Percentiles rank a stretch among this genome's conserved stretches.
phyloP scores from a whole-genome alignment of 805 yeast genomes.

The Nakazawaea peltata region DNA sequence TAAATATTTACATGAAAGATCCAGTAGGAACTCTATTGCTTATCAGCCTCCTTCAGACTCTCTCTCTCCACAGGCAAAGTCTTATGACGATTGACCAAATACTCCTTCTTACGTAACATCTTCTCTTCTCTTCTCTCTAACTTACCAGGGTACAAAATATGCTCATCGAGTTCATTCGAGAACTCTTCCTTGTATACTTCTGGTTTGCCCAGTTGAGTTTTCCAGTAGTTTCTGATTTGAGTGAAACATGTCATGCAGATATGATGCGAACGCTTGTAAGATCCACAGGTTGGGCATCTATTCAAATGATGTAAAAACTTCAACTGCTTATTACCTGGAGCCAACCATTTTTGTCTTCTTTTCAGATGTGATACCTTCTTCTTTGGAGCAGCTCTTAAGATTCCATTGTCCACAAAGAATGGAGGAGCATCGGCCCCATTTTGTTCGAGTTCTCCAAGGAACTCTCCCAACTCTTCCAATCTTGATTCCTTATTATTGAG shows the following conservation, averaged over 20 bases:
- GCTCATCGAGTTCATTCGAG: conserved; percentile 49
- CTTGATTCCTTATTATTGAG: too few species aligned
- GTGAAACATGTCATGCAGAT: conserved; percentile 89
- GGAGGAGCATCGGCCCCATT: conserved; percentile 25
- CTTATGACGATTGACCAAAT: conserved; percentile 45
- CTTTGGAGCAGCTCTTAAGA: conserved; percentile 85
- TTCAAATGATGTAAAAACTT: conserved; percentile 69
- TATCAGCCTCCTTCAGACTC: too few species aligned
- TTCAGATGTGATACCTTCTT: conserved; percentile 85
- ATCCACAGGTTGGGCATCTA: conserved; percentile 95
- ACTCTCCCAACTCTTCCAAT: conserved; percentile 29
- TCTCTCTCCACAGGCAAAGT: conserved; percentile 42
- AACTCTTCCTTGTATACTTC: conserved; percentile 32
- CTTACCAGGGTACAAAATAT: conserved; percentile 70
- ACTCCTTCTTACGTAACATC: conserved; percentile 40
- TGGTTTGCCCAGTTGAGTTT: conserved; percentile 23
- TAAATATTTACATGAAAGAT: too few species aligned
- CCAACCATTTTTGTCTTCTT: conserved; percentile 75
- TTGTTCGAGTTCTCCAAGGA: conserved; percentile 30
- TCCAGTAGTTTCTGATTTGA: conserved; percentile 72
- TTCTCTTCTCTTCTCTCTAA: conserved; percentile 35
- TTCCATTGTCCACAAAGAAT: conserved; percentile 56
- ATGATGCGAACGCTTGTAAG: conserved; percentile 81
- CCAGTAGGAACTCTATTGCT: too few species aligned
- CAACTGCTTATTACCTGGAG: conserved; percentile 76